Base-by-base conservation (phyloP, 192 early-diverging fungal genomes). In the Entophlyctis luteolus region DNA sequence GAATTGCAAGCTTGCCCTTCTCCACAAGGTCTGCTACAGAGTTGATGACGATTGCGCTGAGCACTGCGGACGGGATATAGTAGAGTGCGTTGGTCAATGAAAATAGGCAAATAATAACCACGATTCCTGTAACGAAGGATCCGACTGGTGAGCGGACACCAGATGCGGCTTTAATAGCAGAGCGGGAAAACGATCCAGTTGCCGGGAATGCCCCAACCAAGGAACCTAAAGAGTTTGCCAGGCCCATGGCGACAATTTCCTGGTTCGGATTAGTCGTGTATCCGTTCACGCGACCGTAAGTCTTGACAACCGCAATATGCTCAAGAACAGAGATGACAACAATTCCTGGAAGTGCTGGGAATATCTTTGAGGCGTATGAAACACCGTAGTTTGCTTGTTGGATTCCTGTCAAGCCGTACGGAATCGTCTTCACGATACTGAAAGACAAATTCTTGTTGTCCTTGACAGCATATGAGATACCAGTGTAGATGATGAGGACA, bases 161-260 rank as follows among this genome's bases (percentile, higher is more conserved):
- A 10, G 92, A 90, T 68, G 88, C 84, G 67, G 91, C 83, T 76
- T 93, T 95, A 74, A 98, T 86, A 53, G 94, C 93, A 0, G 91
- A 90, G 46, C 95, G 89, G 14, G 92, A 93, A 79, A 98, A 96
- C 4, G 92, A 93, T 38, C 93, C 95, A 10, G 95, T 95, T 2
- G 90, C 84, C 18, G 94, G 88, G 78, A 90, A 94, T 10, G 84
- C 91, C 59, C 87, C 82, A 74, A 98, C 90, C 74, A 96, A 94
- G 5, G 89, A 87, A 6, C 86, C 92, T 66, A 90, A 70, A 29
- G 91, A 66, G 79, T 98, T 98, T 36, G 89, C 87, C 20, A 89
- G 28, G 23, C 95, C 95, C 32, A 98, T 81, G 0, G 94, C 88
- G 49, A 94, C 83, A 38, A 92, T 72, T 74, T 98, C 95, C 80